Evolutionary conservation across 2,329 filamentous ascomycete genomes (phyloP).

Genomic region (Hymenoscyphus albidus): DNA sequence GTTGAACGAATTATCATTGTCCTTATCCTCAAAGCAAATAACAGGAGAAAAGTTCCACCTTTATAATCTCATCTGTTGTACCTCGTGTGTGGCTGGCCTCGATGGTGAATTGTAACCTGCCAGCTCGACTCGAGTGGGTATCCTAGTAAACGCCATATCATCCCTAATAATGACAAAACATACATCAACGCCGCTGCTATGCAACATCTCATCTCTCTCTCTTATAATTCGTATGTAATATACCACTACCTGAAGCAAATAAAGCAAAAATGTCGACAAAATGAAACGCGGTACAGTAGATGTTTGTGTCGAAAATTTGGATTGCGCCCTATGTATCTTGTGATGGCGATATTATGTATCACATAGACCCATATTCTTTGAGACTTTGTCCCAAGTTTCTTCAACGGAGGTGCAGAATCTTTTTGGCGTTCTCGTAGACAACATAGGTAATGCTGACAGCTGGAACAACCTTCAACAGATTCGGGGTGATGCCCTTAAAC

Average conservation of each 20-base stretch:
- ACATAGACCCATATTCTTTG: neutral
- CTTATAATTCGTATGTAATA: neutral
- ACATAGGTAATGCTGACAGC: constrained; percentile 94
- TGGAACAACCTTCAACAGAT: constrained; percentile 91
- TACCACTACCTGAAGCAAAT: neutral
- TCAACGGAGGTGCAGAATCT: constrained; percentile 46
- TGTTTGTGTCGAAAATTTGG: neutral
- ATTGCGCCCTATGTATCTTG: neutral
- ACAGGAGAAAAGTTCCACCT: neutral
- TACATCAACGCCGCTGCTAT: constrained; percentile 9
- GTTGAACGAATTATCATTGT: neutral
- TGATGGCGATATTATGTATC: neutral
- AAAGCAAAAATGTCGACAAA: neutral
- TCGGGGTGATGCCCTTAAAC: constrained; percentile 93
- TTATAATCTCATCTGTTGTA: neutral
- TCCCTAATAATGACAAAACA: constrained; percentile 5
- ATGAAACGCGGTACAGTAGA: neutral
- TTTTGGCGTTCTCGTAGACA: constrained; percentile 88
- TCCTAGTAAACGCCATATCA: constrained; percentile 6
- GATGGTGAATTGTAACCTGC: constrained; percentile 2
- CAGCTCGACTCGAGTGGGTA: constrained; percentile 7
- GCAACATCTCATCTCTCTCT: constrained; percentile 1
- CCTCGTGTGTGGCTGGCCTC: neutral
- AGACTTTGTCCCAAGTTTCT: neutral
- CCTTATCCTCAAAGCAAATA: neutral